These are phyloP conservation scores for Benincasa hispida DNA, from an alignment of 306 rosid species.

Conservation along the genomic window DNA sequence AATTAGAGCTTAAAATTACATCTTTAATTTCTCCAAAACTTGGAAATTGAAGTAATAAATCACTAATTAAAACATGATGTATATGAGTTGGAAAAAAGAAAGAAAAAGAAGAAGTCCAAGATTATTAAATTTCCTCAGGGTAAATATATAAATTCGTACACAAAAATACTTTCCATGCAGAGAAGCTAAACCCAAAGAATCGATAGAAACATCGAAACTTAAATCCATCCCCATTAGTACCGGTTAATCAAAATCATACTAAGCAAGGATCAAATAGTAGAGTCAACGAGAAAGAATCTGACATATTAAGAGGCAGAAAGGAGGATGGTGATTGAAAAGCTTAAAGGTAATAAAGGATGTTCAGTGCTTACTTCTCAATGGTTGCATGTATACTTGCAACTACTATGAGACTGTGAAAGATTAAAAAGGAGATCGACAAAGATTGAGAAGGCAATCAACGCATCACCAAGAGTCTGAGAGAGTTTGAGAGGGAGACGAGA, in stretches of 20 bases:
- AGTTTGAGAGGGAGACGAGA: too few species aligned
- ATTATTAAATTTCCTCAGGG: neutral
- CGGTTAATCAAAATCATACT: neutral
- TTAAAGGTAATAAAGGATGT: neutral
- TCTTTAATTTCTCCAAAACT: neutral
- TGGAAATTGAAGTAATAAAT: neutral
- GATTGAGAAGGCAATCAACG: too few species aligned
- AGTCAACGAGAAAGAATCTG: neutral
- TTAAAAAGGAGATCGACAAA: too few species aligned
- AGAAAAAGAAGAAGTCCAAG: neutral
- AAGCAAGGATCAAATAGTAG: neutral
- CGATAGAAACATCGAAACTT: neutral
- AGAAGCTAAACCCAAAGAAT: neutral
- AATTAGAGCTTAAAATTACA: neutral
- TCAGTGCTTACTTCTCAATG: neutral
- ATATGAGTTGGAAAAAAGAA: too few species aligned
- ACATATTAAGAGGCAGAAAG: too few species aligned
- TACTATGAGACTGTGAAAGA: too few species aligned
- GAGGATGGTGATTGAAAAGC: neutral
- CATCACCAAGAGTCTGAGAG: too few species aligned
- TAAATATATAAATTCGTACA: neutral
- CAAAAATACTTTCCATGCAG: neutral
- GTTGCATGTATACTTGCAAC: too few species aligned
- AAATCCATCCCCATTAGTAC: neutral
- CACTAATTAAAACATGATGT: neutral